Base-by-base conservation (phyloP, 345 rosid genomes). In the Rhodomyrtus tomentosa region DNA sequence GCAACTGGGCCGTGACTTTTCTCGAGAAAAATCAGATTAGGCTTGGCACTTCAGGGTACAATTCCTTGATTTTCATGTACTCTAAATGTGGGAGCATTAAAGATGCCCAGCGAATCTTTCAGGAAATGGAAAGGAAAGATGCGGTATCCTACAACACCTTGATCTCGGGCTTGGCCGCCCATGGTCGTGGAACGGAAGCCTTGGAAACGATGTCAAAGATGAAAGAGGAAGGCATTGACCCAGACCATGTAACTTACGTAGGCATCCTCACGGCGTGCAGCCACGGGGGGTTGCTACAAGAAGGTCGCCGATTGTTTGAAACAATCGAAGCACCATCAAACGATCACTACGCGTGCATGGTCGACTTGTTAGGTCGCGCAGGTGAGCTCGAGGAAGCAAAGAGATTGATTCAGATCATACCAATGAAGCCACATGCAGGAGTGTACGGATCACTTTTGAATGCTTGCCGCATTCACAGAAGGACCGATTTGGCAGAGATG, bases 281-380 rank as follows among this genome's bases (percentile, higher is more conserved):
- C 84, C 98, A 96, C 84, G 92, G 95, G 0, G 98, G 98, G 50
- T 88, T 92, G 42, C 40, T 94, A 5, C 93, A 93, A 62, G 91
- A 94, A 87, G 99, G 99, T 58, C 54, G 93, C 53, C 82, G 59
- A 25, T 93, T 88, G 88, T 95, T 96, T 86, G 82, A 92, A 50
- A 80, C 87, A 1, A 94, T 96, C 93, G 93, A 91, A 85, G 90
- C 87, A 81, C 98, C 96, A 18, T 85, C 90, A 82, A 90, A 92
- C 45, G 95, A 96, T 89, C 98, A 95, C 89, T 96, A 95, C 51
- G 98, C 98, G 10, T 96, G 95, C 87, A 90, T 96, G 93, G 88
- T 95, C 84, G 98, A 96, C 88, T 92, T 96, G 83, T 84, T 96
- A 87, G 95, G 98, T 80, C 94, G 98, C 76, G 93, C 88, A 0